Base-by-base conservation (phyloP, 2,329 filamentous ascomycete genomes). In the Nemania sp. region DNA sequence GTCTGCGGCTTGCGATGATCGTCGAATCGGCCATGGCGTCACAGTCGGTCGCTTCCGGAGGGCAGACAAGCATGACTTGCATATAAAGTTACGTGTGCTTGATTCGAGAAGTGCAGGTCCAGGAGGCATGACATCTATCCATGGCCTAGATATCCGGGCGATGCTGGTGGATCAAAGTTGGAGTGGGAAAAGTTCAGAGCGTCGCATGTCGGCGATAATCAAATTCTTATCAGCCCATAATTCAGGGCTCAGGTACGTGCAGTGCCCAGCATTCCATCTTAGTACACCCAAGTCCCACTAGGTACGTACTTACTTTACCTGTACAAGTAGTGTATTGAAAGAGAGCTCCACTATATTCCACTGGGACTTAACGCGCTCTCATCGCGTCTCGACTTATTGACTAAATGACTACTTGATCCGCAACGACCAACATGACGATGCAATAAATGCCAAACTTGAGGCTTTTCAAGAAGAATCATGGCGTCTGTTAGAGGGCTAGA, bases 41-140 rank as follows among this genome's bases (percentile, higher is more conserved):
- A 60, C 18, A 7, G 62, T 59, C 5, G 64, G 50, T 47, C 59
- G 68, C 47, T 67, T 71, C 13, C 62, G 68, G 37, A 73, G 62
- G 42, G 57, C 60, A 4, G 66, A 66, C 3, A 69, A 65, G 37
- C 72, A 74, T 20, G 72, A 72, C 43, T 68, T 69, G 46, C 72
- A 74, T 25, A 74, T 64, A 25, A 72, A 73, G 18, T 65, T 69
- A n/a, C 68, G 67, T 45, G 65, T 54, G 25, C 62, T 54, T 20
- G 62, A 59, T 34, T 73, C 71, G 45, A 72, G 58, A 54, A 70
- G 47, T 12, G 64, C 29, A 7, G 63, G 54, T 45, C 64, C 65
- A 20, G 70, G 65, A 65, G 69, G 69, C 72, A 74, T 73, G 62
- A 39, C 64, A 63, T 46, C n/a, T 47, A 12, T 53, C 46, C 50